phyloP scores from a whole-genome alignment of 805 yeast genomes.

The Limtongia smithiae region DNA sequence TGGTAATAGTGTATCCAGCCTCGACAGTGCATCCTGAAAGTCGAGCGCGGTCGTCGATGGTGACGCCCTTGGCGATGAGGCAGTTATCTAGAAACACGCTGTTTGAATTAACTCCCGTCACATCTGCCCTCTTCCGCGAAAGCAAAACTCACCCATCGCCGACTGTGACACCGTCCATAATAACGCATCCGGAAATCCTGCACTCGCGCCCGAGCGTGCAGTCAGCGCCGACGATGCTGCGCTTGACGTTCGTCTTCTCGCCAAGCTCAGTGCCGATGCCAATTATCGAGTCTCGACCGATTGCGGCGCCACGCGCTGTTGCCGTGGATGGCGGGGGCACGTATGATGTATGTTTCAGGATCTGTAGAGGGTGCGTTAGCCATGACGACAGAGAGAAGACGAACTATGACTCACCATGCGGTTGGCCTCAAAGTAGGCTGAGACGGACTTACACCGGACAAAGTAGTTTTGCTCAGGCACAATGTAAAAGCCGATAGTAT shows the following conservation, averaged over 20 bases:
- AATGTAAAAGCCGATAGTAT: slow-evolving; percentile 61
- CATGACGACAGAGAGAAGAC: not conserved
- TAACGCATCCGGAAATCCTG: slow-evolving; percentile 79
- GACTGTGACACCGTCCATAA: slow-evolving; percentile 64
- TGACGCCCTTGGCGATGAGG: slow-evolving; percentile 68
- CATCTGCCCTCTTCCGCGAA: not conserved
- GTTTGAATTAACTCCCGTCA: not conserved
- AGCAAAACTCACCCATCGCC: slow-evolving; percentile 59
- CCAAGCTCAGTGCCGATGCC: slow-evolving; percentile 67
- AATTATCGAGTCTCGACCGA: slow-evolving; percentile 83
- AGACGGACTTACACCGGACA: slow-evolving; percentile 71
- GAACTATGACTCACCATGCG: too few relatives aligned
- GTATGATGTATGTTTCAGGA: slow-evolving; percentile 29
- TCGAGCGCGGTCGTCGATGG: slow-evolving; percentile 60
- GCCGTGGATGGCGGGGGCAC: slow-evolving; percentile 29
- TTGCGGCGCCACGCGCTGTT: slow-evolving; percentile 49
- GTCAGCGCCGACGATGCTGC: slow-evolving; percentile 71
- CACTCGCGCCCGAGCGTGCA: slow-evolving; percentile 82
- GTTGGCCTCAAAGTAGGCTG: slow-evolving; percentile 87
- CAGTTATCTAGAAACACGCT: slow-evolving; percentile 68
- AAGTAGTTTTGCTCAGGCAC: slow-evolving; percentile 63
- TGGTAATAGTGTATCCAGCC: slow-evolving; percentile 64
- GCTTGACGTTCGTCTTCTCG: slow-evolving; percentile 81
- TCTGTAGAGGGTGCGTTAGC: not conserved
- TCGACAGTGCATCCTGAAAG: slow-evolving; percentile 83